Conservation (phyloP, 106 monocot genomes). For the Dendrobium catenatum region DNA sequence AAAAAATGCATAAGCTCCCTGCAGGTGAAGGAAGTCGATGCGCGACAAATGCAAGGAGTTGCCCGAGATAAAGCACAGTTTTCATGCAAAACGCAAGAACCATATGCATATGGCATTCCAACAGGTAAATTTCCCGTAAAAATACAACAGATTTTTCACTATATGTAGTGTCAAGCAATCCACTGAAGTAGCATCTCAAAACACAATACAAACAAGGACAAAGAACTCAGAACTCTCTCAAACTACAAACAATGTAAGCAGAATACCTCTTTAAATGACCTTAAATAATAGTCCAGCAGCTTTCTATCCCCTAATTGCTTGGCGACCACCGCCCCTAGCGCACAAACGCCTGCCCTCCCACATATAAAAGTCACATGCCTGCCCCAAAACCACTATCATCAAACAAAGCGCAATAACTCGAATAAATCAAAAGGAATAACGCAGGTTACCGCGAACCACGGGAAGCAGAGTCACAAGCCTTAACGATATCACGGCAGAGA, state of each 20-base stretch:
- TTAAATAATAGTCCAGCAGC: constrained; percentile 46
- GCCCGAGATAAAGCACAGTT: too few relatives aligned
- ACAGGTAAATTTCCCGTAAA: background rate
- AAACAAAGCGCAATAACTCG: background rate
- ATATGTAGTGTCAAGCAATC: background rate
- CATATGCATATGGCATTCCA: background rate
- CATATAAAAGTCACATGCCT: constrained; percentile 79
- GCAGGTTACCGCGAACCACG: constrained; percentile 30
- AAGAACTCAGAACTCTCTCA: background rate
- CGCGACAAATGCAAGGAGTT: too few relatives aligned
- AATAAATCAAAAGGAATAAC: background rate
- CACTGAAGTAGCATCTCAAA: background rate
- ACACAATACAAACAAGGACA: background rate
- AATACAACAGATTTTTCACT: too few relatives aligned
- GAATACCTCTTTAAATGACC: constrained; percentile 66
- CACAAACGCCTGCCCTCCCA: constrained; percentile 83
- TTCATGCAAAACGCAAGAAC: background rate
- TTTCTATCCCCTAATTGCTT: constrained; percentile 45
- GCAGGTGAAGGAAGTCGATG: too few relatives aligned
- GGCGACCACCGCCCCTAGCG: constrained; percentile 74
- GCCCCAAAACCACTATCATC: background rate
- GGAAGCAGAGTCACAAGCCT: constrained; percentile 43
- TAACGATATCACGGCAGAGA: constrained; percentile 47
- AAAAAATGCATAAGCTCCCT: too few relatives aligned
- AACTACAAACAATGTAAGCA: background rate